Conservation (phyloP, 176 grass and related monocot genomes). For the Musa beccarii region DNA sequence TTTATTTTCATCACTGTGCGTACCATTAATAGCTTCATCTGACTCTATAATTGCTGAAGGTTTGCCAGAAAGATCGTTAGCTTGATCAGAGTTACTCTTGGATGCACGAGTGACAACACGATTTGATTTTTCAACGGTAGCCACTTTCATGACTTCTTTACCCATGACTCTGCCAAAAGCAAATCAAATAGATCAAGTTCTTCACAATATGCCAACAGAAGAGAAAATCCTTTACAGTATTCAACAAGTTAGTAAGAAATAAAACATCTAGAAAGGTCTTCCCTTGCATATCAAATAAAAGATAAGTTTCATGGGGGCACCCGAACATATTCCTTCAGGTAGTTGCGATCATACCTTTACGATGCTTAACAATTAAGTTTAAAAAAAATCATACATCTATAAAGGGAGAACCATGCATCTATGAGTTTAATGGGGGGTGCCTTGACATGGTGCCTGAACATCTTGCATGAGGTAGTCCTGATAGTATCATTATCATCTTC, state of each 20-base stretch:
- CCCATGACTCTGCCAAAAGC: conserved; percentile 39
- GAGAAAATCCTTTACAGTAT: neutral
- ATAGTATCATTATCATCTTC: too few species aligned
- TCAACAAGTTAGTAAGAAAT: neutral
- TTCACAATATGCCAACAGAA: neutral
- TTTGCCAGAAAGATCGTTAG: neutral
- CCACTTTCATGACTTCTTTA: conserved; percentile 47
- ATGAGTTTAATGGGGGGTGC: too few species aligned
- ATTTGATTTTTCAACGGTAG: conserved; percentile 48
- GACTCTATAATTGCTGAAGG: neutral
- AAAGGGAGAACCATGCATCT: too few species aligned
- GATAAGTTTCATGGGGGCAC: too few species aligned
- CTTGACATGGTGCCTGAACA: too few species aligned
- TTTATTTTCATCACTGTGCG: conserved; percentile 40
- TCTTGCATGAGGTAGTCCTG: too few species aligned
- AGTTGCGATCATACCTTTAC: too few species aligned
- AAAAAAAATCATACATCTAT: too few species aligned
- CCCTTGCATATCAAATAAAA: too few species aligned
- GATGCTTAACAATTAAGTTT: too few species aligned
- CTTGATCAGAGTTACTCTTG: conserved; percentile 26
- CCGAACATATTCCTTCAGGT: too few species aligned
- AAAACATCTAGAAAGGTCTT: neutral
- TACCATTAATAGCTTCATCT: conserved; percentile 28
- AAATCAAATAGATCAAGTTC: conserved; percentile 1
- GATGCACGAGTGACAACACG: conserved; percentile 37